A percentile compares a stretch with the other conserved stretches of the same genome.
These are phyloP conservation scores for Boletellus dicymbophilus DNA, from an alignment of 1,284 basidiomycete genomes.

Conservation along the genomic window DNA sequence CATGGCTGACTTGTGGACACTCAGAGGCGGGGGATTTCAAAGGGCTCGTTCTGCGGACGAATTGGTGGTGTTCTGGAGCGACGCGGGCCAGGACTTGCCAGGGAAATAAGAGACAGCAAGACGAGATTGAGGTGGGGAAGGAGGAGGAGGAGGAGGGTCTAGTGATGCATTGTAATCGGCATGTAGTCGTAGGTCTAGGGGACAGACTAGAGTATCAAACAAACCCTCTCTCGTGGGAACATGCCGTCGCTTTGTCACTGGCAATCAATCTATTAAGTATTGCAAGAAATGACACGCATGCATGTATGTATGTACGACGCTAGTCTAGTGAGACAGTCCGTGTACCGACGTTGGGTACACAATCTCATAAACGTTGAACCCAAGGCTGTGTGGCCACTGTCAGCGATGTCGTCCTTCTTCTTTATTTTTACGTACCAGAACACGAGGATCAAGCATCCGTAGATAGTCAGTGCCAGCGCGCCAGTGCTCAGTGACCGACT, in stretches of 20 bases:
- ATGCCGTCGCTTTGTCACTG: background rate
- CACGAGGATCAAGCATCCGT: constrained; percentile 81
- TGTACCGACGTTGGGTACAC: constrained; percentile 31
- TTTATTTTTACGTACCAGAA: constrained; percentile 70
- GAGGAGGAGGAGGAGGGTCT: background rate
- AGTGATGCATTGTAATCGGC: constrained; percentile 29
- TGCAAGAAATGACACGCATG: no score
- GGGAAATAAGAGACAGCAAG: background rate
- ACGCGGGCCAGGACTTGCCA: background rate
- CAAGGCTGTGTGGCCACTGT: constrained; percentile 48
- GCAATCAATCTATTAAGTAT: no score
- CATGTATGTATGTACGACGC: background rate
- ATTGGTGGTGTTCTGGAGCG: background rate
- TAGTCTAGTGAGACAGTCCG: constrained; percentile 18
- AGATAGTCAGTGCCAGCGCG: constrained; percentile 70
- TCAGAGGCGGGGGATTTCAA: background rate
- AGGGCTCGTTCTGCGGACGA: background rate
- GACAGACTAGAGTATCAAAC: constrained; percentile 12
- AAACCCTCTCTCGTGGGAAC: constrained; percentile 27
- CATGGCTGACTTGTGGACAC: constrained; percentile 1
- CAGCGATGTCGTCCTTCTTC: constrained; percentile 4
- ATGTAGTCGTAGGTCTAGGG: constrained; percentile 37
- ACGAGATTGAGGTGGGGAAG: constrained; percentile 6
- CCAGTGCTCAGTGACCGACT: constrained; percentile 59
- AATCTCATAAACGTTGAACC: constrained; percentile 75